Base-by-base conservation (phyloP, 495 filamentous ascomycete genomes). In the Sabuloglossum arenarium region DNA sequence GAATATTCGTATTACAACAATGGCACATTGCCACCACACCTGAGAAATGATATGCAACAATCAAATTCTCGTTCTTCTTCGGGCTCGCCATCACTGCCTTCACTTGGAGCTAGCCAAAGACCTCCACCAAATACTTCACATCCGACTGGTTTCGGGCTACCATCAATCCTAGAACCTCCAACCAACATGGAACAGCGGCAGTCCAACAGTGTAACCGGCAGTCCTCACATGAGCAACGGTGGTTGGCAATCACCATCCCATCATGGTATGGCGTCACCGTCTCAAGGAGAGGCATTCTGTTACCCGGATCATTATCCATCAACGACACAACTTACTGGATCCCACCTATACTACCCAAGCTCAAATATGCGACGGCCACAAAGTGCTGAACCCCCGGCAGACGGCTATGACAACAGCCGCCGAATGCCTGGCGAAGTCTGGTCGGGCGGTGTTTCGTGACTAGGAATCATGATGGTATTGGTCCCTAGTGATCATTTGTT, bases 81-180 rank as follows among this genome's bases (percentile, higher is more conserved):
- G 1, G 71, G 76, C 30, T 80, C 77, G 6, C 75, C 79, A 8
- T 77, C 77, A 3, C 66, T 79, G 8, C 80, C 79, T 11, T 76
- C 72, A 57, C 80, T 74, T 58, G 68, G 56, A 31, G 61, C 64
- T 55, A 60, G 69, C 71, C 79, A 65, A 69, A 76, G 61, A 66
- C 82, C 69, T 63, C 86, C 66, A 59, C 83, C 66, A 58, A 76
- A 74, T 80, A 90, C 79, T 61, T 95, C 88, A 21, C 87, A 94
- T 68, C 88, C 88, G 0, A 79, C 70, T 10, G 75, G 72, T 45
- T 94, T 89, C 63, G 84, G 78, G 25, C 86, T 86, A 8, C 90
- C 91, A 0, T 80, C 84, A 37, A 85, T 88, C 31, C 75, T 98
- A 6, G 91, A 98, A 65, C 90, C 91, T 24, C 88, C 84, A 46